A percentile compares a stretch with the other conserved stretches of the same genome.
Evolutionary conservation across 495 filamentous ascomycete species (phyloP).

Genomic region (Aspergillus coremiiformis): DNA sequence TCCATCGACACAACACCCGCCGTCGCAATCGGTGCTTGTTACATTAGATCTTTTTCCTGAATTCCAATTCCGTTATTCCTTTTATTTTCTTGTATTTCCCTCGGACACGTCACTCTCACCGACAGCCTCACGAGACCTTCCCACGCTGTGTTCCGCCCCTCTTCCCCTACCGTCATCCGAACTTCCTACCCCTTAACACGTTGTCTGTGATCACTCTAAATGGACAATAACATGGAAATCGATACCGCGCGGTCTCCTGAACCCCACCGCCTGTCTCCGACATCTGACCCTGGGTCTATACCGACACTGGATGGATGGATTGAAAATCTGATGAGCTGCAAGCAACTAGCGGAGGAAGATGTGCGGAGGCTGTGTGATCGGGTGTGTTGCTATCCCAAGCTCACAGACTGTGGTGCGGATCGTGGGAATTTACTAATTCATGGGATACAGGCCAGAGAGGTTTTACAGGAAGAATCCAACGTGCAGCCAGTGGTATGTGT

Average conservation of each 20-base stretch:
- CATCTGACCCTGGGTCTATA: constrained; percentile 77
- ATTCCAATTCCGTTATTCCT: neutral
- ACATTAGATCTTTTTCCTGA: constrained; percentile 5
- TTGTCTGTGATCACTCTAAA: constrained; percentile 29
- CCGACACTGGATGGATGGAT: constrained; percentile 97
- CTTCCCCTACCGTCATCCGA: constrained; percentile 19
- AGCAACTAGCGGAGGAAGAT: constrained; percentile 90
- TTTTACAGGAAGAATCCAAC: constrained; percentile 94
- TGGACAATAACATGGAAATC: constrained; percentile 99
- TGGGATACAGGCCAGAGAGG: constrained; percentile 71
- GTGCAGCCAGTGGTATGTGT: constrained; percentile 93
- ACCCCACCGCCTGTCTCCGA: constrained; percentile 64
- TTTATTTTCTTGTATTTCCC: neutral
- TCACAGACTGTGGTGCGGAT: neutral
- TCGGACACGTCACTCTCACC: neutral
- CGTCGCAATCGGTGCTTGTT: constrained; percentile 7
- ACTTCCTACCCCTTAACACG: constrained; percentile 4
- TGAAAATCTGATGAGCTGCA: constrained; percentile 96
- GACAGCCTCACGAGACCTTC: constrained; percentile 37
- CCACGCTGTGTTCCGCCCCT: constrained; percentile 27
- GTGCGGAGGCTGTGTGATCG: constrained; percentile 96
- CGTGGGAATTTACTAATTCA: neutral
- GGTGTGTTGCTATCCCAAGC: constrained; percentile 46
- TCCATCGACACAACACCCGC: constrained; percentile 4
- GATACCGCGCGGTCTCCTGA: constrained; percentile 70